phyloP scores from a whole-genome alignment of 768 basidiomycete species.

The Clitopilus passeckerianus region DNA sequence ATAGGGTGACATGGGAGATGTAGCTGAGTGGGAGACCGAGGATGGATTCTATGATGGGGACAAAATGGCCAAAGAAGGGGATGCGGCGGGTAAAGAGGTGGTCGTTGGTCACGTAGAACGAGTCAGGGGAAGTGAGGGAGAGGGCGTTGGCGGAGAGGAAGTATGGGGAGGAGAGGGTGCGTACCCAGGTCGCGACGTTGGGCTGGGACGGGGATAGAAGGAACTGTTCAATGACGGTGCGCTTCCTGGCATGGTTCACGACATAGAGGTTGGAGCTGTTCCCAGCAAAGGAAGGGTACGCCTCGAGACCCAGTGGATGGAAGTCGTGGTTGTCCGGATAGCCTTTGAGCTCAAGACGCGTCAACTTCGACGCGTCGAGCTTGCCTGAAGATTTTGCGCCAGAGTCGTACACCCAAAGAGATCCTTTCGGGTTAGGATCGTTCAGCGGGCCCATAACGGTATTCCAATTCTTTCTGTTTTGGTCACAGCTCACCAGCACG shows the following conservation, averaged over 20 bases:
- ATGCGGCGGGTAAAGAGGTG: conserved; percentile 63
- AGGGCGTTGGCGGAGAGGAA: conserved; percentile 66
- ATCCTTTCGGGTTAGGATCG: conserved; percentile 53
- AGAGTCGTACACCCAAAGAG: conserved; percentile 52
- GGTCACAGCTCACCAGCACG: conserved; percentile 49
- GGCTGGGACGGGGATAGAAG: conserved; percentile 38
- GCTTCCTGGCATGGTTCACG: conserved; percentile 61
- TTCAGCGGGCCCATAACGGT: conserved; percentile 70
- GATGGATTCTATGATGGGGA: conserved; percentile 52
- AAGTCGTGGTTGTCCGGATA: conserved; percentile 61
- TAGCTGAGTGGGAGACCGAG: conserved; percentile 55
- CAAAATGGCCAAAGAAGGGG: conserved; percentile 42
- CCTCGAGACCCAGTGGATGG: conserved; percentile 65
- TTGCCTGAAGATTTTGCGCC: conserved; percentile 5
- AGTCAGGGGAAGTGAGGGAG: conserved; percentile 57
- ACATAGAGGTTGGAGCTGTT: conserved; percentile 55
- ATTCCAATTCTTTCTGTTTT: conserved; percentile 60
- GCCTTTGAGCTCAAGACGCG: conserved; percentile 37
- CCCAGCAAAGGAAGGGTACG: conserved; percentile 45
- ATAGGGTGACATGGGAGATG: conserved; percentile 50
- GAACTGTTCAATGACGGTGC: conserved; percentile 69
- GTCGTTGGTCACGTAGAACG: conserved; percentile 73
- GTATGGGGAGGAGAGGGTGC: conserved; percentile 53
- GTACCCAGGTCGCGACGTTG: conserved; percentile 44
- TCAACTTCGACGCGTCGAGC: conserved; percentile 18